A percentile compares a stretch with the other conserved stretches of the same genome.
These are phyloP conservation scores for Alternaria ethzedia DNA, from an alignment of 2,329 filamentous ascomycete genomes.

Conservation along the genomic window DNA sequence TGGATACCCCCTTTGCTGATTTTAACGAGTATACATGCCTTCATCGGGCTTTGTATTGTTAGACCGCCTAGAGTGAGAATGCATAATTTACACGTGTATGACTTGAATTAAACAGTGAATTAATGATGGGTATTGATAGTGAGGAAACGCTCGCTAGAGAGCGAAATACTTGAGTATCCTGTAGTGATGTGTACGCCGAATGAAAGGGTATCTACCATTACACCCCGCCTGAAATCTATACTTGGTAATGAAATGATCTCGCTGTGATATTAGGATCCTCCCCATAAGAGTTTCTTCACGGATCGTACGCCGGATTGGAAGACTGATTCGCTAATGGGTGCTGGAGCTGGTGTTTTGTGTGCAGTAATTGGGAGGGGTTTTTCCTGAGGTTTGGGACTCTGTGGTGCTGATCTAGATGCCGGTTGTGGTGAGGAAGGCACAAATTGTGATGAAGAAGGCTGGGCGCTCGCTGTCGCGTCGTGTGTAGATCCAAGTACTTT, in stretches of 20 bases:
- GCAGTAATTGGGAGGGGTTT: not conserved
- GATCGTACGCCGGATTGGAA: slow-evolving; percentile 14
- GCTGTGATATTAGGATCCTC: not conserved
- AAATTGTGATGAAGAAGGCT: not conserved
- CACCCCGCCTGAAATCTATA: not conserved
- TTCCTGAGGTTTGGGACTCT: not conserved
- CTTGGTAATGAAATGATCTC: not conserved
- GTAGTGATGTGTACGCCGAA: not conserved
- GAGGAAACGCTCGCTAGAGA: not conserved
- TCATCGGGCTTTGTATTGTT: not conserved
- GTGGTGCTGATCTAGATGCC: not conserved
- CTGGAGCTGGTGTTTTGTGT: not conserved
- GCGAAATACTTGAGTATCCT: not conserved
- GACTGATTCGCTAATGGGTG: not conserved
- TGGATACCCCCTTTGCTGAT: slow-evolving; percentile 8
- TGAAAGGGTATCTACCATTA: not conserved
- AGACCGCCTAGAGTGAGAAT: not conserved
- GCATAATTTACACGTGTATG: not conserved
- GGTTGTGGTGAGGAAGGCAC: not conserved
- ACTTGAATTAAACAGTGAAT: not conserved
- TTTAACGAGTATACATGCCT: not conserved
- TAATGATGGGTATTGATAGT: not conserved
- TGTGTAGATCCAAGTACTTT: not conserved
- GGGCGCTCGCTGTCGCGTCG: not conserved
- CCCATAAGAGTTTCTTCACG: slow-evolving; percentile 12